Percentiles rank a stretch among this genome's conserved stretches.
These are phyloP conservation scores for Daldinia caldariorum DNA, from an alignment of 495 filamentous ascomycete genomes.

Conservation along the genomic window DNA sequence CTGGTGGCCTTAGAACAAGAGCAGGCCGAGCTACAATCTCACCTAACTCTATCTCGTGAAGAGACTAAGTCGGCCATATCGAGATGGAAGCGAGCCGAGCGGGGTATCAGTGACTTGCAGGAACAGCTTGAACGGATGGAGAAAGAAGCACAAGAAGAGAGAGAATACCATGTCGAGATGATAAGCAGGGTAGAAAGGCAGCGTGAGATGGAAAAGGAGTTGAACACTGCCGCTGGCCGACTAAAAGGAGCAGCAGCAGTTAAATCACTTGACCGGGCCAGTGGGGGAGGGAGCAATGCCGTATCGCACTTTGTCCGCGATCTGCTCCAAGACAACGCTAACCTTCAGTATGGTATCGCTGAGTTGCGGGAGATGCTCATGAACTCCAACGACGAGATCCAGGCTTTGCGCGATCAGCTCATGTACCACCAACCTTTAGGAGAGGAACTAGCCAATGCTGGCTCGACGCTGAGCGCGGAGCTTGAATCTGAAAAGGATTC, in stretches of 20 bases:
- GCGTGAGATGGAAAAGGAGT: constrained; percentile 75
- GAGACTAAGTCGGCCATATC: constrained; percentile 78
- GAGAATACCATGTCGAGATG: constrained; percentile 81
- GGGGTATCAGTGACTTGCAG: constrained; percentile 74
- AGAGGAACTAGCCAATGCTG: constrained; percentile 49
- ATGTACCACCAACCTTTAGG: constrained; percentile 76
- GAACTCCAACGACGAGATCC: constrained; percentile 93
- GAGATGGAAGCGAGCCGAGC: constrained; percentile 85
- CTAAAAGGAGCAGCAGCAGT: constrained; percentile 80
- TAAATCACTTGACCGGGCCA: constrained; percentile 65
- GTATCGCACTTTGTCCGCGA: constrained; percentile 95
- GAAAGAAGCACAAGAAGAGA: constrained; percentile 82
- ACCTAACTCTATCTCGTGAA: constrained; percentile 69
- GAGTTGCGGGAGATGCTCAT: constrained; percentile 91
- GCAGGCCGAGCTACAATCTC: constrained; percentile 74
- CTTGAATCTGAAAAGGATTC: constrained; percentile 63
- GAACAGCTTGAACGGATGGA: constrained; percentile 92
- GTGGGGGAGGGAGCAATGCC: constrained; percentile 65
- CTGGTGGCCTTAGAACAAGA: constrained; percentile 80
- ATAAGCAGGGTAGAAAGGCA: constrained; percentile 82
- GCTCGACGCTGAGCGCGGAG: constrained; percentile 73
- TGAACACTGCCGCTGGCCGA: constrained; percentile 77
- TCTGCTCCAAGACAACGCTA: constrained; percentile 93
- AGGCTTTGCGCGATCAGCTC: constrained; percentile 85
- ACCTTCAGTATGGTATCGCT: constrained; percentile 86